Conservation (phyloP, 2,329 filamentous ascomycete species). For the Curvularia hawaiiensis region DNA sequence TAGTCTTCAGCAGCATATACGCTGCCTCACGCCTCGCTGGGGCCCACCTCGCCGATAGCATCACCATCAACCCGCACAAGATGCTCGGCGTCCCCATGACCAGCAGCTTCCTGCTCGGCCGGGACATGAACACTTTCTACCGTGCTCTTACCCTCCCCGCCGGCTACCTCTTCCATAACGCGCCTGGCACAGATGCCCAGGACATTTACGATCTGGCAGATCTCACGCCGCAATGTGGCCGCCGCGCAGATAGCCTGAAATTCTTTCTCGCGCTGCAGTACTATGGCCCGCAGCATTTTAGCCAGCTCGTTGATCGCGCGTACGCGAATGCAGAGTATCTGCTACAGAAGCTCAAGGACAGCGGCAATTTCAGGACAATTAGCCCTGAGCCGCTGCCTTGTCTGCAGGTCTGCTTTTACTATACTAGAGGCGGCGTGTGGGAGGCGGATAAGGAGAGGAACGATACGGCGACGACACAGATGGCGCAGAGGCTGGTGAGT, state of each 20-base stretch:
- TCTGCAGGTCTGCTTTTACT: slow-evolving; percentile 95
- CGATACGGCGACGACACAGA: slow-evolving; percentile 59
- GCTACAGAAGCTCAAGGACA: slow-evolving; percentile 61
- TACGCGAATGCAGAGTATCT: slow-evolving; percentile 75
- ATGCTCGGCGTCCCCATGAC: slow-evolving; percentile 93
- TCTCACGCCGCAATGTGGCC: slow-evolving; percentile 89
- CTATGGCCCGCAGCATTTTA: slow-evolving; percentile 79
- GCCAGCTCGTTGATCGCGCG: slow-evolving; percentile 65
- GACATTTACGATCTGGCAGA: slow-evolving; percentile 89
- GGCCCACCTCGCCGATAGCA: slow-evolving; percentile 73
- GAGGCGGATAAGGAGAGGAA: slow-evolving; percentile 55
- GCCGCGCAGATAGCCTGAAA: slow-evolving; percentile 84
- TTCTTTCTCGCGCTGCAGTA: slow-evolving; percentile 88
- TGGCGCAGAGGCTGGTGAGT: slow-evolving; percentile 60
- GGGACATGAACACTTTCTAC: slow-evolving; percentile 78
- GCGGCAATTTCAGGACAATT: slow-evolving; percentile 70
- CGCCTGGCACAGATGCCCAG: slow-evolving; percentile 26
- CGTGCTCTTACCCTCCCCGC: slow-evolving; percentile 84
- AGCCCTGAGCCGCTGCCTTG: slow-evolving; percentile 76
- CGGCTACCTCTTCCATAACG: slow-evolving; percentile 67
- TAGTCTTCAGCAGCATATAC: slow-evolving; percentile 69
- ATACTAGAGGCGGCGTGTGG: slow-evolving; percentile 64
- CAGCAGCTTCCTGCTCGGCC: slow-evolving; percentile 84
- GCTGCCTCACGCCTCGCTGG: slow-evolving; percentile 70
- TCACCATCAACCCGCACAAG: slow-evolving; percentile 95